Conservation (phyloP, 352 stramenopile genomes). For the Phytophthora litchii region DNA sequence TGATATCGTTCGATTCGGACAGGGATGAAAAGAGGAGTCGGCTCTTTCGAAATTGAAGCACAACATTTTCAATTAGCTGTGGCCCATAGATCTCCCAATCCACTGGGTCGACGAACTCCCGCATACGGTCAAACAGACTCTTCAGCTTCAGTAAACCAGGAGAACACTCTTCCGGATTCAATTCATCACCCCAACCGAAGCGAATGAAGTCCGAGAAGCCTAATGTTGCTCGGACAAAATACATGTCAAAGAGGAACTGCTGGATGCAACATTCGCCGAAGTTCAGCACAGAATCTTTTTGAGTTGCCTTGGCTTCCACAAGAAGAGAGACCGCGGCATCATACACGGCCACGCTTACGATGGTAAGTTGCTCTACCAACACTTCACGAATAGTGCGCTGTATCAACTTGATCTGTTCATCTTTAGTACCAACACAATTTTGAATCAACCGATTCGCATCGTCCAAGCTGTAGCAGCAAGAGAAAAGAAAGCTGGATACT, state of each 20-base stretch:
- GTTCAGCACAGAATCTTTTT: conserved; percentile 64
- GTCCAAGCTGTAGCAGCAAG: conserved; percentile 84
- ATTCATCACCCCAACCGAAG: conserved; percentile 87
- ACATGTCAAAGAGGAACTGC: conserved; percentile 91
- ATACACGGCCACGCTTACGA: conserved; percentile 77
- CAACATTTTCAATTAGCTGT: conserved; percentile 86
- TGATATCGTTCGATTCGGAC: conserved; percentile 83
- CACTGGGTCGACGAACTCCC: conserved; percentile 85
- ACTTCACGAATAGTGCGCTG: conserved; percentile 70
- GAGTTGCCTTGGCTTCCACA: conserved; percentile 50
- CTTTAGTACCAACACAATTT: conserved; percentile 39
- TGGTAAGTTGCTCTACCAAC: conserved; percentile 78
- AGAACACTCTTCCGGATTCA: conserved; percentile 61
- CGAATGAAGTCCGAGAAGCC: conserved; percentile 88
- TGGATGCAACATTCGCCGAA: conserved; percentile 87
- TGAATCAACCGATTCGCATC: conserved; percentile 75
- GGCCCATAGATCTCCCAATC: conserved; percentile 91
- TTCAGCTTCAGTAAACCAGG: conserved; percentile 61
- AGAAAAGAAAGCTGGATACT: conserved; percentile 86
- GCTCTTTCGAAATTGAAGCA: conserved; percentile 86
- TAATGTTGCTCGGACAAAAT: conserved; percentile 86
- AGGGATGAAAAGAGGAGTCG: conserved; percentile 87
- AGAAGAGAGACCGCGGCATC: conserved; percentile 67
- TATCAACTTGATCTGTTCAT: conserved; percentile 65
- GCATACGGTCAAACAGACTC: conserved; percentile 76